Evolutionary conservation across 1,284 basidiomycete genomes (phyloP), one percentile per base, ranked within the genome.

Genomic region (Ceratobasidium sp.): DNA sequence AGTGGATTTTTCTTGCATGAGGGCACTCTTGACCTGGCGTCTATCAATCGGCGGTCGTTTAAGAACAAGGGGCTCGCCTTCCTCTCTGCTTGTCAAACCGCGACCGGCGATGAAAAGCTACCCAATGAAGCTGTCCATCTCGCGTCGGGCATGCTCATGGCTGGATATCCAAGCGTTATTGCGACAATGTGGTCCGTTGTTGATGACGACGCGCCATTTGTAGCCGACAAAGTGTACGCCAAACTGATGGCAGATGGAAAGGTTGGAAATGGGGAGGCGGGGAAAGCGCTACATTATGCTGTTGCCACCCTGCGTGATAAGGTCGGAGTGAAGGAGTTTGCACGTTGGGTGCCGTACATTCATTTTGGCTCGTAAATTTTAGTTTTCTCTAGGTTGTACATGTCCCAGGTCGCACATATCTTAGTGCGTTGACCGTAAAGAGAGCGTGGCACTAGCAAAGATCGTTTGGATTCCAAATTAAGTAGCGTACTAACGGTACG

Each of bases 171-270:
- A 10, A 7, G 6, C 6, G 85, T 86, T 1, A 80, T 87, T 15
- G 86, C 84, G n/a, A 85, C 86, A 47, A 78, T 86, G 79, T 86
- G 85, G 85, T 74, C 77, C 17, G 81, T 84, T 77, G 67, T 53
- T 5, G 82, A 84, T 58, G 26, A 17, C 4, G 79, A 81, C 61
- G 83, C 80, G 15, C 79, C 79, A 11, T 23, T 61, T 6, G 65
- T 82, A 20, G 71, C 82, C 3, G 60, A 79, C 35, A 71, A 78
- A 31, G 79, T 82, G 63, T 81, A 82, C 61, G 47, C 64, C n/a
- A 47, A 79, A 58, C 77, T 82, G 64, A 77, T 81, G 42, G 26
- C 47, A 35, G 31, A 31, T 37, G 58, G 54, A 2, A 17, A 37
- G 3, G 53, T 39, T 13, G 63, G 77, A 66, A 77, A 60, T 45